Percentiles rank a stretch among this genome's conserved stretches.
Conservation (phyloP, 495 filamentous ascomycete genomes). For the Penicillium soppii region DNA sequence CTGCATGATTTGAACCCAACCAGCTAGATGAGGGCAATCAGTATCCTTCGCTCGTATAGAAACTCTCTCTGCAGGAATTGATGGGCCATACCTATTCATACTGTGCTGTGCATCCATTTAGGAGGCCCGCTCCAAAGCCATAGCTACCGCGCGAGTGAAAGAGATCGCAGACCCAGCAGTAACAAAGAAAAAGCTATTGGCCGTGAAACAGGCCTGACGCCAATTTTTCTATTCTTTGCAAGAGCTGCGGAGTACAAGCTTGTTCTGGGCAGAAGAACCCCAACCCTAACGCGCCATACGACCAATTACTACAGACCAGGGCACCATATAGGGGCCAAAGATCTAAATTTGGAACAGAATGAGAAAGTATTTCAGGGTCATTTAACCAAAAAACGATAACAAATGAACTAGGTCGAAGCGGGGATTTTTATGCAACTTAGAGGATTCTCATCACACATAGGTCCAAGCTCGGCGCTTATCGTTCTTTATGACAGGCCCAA, state of each 20-base stretch:
- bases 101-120: slow-evolving; percentile 27
- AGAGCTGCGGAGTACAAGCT: slow-evolving; percentile 23
- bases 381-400: background rate
- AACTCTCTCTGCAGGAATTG: slow-evolving; percentile 4
- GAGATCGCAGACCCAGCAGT: slow-evolving; percentile 15
- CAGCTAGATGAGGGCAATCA: slow-evolving; percentile 34
- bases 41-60: slow-evolving; percentile 8
- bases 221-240: slow-evolving; percentile 32
- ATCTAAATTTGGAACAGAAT: slow-evolving; percentile 35
- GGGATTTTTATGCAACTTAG: slow-evolving; percentile 23
- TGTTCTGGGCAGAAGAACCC: slow-evolving; percentile 14
- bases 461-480: slow-evolving; percentile 25
- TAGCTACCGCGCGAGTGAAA: slow-evolving; percentile 21
- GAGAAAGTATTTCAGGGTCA: background rate
- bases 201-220: slow-evolving; percentile 3
- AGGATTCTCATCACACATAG: slow-evolving; percentile 28
- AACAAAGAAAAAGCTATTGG: slow-evolving; percentile 10
- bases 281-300: slow-evolving; percentile 17
- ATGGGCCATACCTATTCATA: slow-evolving; percentile 42
- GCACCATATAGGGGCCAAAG: slow-evolving; percentile 14
- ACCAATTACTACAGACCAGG: slow-evolving; percentile 21
- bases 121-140: slow-evolving; percentile 31
- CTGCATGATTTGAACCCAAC: slow-evolving; percentile 37
- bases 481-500: slow-evolving; percentile 24
- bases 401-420: slow-evolving; percentile 9